Evolutionary conservation across 495 filamentous ascomycete genomes (phyloP), one percentile per base, ranked within the genome.

Genomic region (Geoglossum glabrum): DNA sequence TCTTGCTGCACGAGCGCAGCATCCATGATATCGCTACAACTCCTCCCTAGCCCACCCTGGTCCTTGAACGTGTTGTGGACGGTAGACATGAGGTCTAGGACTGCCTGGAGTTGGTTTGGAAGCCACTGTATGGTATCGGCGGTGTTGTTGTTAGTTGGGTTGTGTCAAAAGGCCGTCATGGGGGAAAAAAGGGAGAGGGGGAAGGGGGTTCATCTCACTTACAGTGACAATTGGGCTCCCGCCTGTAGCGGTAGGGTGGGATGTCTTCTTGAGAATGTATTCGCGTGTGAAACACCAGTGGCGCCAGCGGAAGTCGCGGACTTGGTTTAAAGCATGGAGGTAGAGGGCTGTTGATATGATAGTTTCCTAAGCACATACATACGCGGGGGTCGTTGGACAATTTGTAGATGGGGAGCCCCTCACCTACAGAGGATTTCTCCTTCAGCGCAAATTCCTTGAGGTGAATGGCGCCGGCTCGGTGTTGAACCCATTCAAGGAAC

Each of bases 221-320:
- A 79, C 79, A 21, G 85, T 90, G 13, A 95, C 85, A 59, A 95
- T 94, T 0, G 89, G 89, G 64, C 85, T 90, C 1, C 89, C 89
- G 0, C 89, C 89, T 0, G 89, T 95, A 4, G 89, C 89, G 28
- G 85, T 90, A 0, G 89, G 87, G 64, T 95, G 86, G 0, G 71
- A 73, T 0, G 85, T 92, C 58, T 81, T 76, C 64, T 86, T 86
- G 57, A 95, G 77, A 59, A 95, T 94, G 62, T 95, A 95, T 74
- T 95, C 89, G 23, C 87, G 73, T n/a, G 87, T 87, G 63, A 95
- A 94, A 60, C 88, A 81, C 89, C 89, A 95, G 64, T 94, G 89
- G 3, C 89, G 75, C 89, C 89, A 95, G 59, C 89, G 73, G 71
- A 94, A 95, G 63, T 89, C 86, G 55, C 89, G 80, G 11, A 95